These are phyloP conservation scores for Arthrinium puccinioides DNA, from an alignment of 2,329 filamentous ascomycete species.

Conservation along the genomic window DNA sequence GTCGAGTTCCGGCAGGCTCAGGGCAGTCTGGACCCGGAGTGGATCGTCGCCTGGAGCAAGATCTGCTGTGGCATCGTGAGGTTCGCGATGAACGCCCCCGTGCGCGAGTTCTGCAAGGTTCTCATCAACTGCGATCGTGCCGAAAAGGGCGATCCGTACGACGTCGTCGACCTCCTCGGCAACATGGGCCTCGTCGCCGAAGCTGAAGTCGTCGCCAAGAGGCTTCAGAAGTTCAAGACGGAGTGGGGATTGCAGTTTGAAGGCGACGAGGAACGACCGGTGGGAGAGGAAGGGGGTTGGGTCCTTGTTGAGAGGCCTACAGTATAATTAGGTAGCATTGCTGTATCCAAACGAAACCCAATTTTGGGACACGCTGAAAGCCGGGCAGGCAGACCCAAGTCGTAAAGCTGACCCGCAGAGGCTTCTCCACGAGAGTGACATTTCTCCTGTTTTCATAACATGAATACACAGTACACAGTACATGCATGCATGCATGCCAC, in stretches of 20 bases:
- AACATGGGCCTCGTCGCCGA: slow-evolving; percentile 15
- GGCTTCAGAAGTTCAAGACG: slow-evolving; percentile 4
- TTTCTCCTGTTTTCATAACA: no score
- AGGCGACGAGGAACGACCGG: no score
- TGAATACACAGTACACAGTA: no score
- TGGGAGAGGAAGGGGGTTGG: no score
- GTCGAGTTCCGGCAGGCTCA: slow-evolving; percentile 15
- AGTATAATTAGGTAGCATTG: no score
- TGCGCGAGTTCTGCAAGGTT: slow-evolving; percentile 8
- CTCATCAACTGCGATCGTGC: slow-evolving; percentile 22
- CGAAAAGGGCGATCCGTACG: slow-evolving; percentile 31
- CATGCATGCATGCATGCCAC: no score
- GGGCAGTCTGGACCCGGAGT: slow-evolving; percentile 8
- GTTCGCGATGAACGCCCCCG: slow-evolving; percentile 13
- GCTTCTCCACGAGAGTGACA: no score
- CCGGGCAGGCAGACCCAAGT: no score
- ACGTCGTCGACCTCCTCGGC: slow-evolving; percentile 17
- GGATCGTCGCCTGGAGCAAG: slow-evolving; percentile 12
- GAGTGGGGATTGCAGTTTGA: slow-evolving; percentile 8
- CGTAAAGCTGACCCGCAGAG: no score
- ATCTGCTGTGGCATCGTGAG: slow-evolving; percentile 15
- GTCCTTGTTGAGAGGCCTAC: no score
- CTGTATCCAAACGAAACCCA: no score
- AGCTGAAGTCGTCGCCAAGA: slow-evolving; percentile 10
- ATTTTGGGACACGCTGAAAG: no score